These are phyloP conservation scores for Sporisorium exsertum DNA, from an alignment of 1,284 basidiomycete species.

Conservation along the genomic window DNA sequence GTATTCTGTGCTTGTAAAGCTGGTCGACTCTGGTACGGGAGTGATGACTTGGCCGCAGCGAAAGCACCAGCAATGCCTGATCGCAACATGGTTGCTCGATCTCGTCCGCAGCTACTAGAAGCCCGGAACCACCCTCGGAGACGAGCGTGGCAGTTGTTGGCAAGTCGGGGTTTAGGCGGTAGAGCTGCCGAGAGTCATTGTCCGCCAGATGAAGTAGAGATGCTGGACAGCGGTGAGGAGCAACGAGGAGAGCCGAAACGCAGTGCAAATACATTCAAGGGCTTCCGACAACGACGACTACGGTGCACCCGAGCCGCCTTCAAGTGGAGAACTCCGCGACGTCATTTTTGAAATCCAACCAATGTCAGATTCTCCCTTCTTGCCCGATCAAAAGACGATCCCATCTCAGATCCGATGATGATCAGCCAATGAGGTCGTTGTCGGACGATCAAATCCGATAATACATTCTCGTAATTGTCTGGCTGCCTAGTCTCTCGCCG, in stretches of 20 bases:
- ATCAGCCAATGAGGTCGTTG: background rate
- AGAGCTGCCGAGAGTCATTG: background rate
- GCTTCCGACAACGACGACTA: slow-evolving; percentile 1
- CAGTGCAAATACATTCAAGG: background rate
- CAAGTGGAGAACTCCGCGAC: too few species aligned
- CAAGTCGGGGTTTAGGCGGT: background rate
- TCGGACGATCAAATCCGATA: slow-evolving; percentile 33
- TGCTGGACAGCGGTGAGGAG: background rate
- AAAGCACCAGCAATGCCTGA: slow-evolving; percentile 9
- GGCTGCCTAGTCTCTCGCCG: too few species aligned
- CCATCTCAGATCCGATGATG: background rate
- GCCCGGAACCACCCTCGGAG: background rate
- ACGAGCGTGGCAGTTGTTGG: background rate
- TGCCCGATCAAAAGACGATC: background rate
- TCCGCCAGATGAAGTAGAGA: background rate
- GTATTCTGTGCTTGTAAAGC: background rate
- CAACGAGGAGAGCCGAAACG: background rate
- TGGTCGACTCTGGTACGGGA: background rate
- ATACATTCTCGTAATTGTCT: too few species aligned
- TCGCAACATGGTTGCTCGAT: slow-evolving; percentile 20
- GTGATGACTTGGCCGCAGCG: slow-evolving; percentile 5
- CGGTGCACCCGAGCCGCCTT: background rate
- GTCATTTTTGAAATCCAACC: too few species aligned
- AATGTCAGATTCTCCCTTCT: too few species aligned
- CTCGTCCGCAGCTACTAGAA: background rate